phyloP scores from a whole-genome alignment of 176 grass and related monocot species.

The Tillandsia leiboldiana region DNA sequence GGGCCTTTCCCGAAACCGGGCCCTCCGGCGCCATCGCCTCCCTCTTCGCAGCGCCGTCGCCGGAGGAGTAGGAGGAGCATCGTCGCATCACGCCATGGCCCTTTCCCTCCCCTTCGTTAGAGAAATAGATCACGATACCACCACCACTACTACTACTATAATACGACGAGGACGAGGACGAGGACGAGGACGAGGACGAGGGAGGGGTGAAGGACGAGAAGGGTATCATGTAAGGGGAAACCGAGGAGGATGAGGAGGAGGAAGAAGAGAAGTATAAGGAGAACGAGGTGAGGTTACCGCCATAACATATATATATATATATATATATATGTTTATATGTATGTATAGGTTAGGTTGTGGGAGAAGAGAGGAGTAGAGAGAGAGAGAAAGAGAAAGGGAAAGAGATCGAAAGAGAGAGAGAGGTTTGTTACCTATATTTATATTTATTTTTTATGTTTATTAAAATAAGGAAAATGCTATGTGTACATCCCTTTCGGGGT shows the following conservation, averaged over 20 bases:
- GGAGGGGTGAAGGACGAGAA: neutral
- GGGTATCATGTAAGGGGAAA: neutral
- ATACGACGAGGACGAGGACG: neutral
- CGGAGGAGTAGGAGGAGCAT: slow-evolving; percentile 23
- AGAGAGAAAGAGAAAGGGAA: slow-evolving; percentile 4
- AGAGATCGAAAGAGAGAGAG: neutral
- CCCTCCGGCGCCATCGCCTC: slow-evolving; percentile 11
- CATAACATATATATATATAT: neutral
- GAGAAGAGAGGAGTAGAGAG: neutral
- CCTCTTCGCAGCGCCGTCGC: slow-evolving; percentile 15
- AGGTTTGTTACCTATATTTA: slow-evolving; percentile 16
- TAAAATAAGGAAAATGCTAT: too few relatives aligned
- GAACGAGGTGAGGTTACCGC: neutral
- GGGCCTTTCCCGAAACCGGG: slow-evolving; percentile 14
- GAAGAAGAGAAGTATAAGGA: neutral
- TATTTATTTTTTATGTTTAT: slow-evolving; percentile 7
- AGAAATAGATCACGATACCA: neutral
- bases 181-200: slow-evolving; percentile 9
- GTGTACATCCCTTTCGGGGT: too few relatives aligned
- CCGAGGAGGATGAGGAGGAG: neutral
- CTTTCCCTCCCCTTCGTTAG: slow-evolving; percentile 9
- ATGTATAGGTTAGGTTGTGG: neutral
- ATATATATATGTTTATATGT: neutral
- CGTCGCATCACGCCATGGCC: slow-evolving; percentile 35
- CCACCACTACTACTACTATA: slow-evolving; percentile 1